Percentiles rank a stretch among this genome's conserved stretches.
phyloP scores from a whole-genome alignment of 2,329 filamentous ascomycete genomes.

The Ophiognomonia clavigignenti-juglandacearum region DNA sequence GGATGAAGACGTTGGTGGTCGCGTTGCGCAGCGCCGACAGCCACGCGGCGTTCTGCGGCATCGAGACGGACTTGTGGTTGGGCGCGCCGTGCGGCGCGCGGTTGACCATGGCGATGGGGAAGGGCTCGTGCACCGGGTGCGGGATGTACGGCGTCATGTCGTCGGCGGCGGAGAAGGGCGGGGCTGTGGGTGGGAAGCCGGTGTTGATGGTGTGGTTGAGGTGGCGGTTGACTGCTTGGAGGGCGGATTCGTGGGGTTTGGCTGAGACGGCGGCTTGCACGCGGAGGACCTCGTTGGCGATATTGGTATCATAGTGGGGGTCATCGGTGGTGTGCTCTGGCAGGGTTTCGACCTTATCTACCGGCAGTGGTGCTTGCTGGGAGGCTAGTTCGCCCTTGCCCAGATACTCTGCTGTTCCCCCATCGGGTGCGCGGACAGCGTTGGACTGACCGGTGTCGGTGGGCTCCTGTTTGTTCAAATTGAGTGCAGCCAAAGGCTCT shows the following conservation, averaged over 20 bases:
- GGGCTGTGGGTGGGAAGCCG: conserved; percentile 46
- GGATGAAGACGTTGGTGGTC: conserved; percentile 63
- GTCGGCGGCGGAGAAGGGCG: conserved; percentile 45
- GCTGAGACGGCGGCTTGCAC: conserved; percentile 54
- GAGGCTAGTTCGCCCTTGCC: conserved; percentile 19
- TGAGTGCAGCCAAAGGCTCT: conserved; percentile 2
- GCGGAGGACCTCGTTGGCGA: conserved; percentile 56
- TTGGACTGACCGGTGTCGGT: conserved; percentile 6
- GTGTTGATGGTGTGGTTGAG: conserved; percentile 58
- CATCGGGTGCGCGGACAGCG: conserved; percentile 15
- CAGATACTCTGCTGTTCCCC: conserved; percentile 21
- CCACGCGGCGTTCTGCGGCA: conserved; percentile 74
- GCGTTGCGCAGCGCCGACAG: conserved; percentile 65
- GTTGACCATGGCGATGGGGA: conserved; percentile 69
- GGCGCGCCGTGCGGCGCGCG: conserved; percentile 62
- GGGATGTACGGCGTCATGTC: conserved; percentile 65
- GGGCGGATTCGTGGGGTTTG: conserved; percentile 42
- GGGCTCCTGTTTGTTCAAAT: not conserved
- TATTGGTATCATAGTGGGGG: conserved; percentile 59
- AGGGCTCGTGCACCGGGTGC: conserved; percentile 44
- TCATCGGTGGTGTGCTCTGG: conserved; percentile 53
- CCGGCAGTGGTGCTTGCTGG: not conserved
- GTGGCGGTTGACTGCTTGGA: conserved; percentile 58
- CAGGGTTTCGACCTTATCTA: conserved; percentile 22
- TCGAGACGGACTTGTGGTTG: conserved; percentile 54